Conservation (phyloP, 2,329 filamentous ascomycete species). For the Exserohilum rostratum region DNA sequence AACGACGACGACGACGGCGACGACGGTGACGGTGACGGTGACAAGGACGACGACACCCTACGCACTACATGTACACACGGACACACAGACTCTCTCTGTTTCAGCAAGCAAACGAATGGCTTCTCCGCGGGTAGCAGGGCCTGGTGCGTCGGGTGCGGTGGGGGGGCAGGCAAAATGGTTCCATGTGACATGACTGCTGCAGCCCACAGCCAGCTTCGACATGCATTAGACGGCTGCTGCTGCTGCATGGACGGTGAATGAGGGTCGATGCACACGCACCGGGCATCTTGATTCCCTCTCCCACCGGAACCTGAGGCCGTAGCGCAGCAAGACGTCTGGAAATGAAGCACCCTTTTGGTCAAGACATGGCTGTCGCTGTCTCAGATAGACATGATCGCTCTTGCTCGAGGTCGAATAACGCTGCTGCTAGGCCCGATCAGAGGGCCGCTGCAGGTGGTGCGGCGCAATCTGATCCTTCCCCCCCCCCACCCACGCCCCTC, state of each 20-base stretch:
- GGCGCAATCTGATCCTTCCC: conserved; percentile 17
- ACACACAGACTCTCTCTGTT: too few relatives aligned
- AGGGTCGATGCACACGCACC: too few relatives aligned
- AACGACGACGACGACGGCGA: too few relatives aligned
- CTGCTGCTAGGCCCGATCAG: conserved; percentile 22
- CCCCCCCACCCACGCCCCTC: conserved; percentile 14
- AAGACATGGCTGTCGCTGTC: conserved; percentile 24
- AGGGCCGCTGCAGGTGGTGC: conserved; percentile 17
- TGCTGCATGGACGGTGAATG: not conserved
- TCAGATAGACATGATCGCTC: conserved; percentile 26
- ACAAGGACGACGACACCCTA: too few relatives aligned
- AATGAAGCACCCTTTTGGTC: conserved; percentile 18
- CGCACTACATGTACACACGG: too few relatives aligned
- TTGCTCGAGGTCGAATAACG: conserved; percentile 19
- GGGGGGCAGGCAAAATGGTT: too few relatives aligned
- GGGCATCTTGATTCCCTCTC: too few relatives aligned
- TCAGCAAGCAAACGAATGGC: too few relatives aligned
- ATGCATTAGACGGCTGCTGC: conserved; percentile 3
- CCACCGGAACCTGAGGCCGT: conserved; percentile 21
- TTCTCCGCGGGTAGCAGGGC: too few relatives aligned
- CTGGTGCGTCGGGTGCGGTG: too few relatives aligned
- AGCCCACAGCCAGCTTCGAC: not conserved
- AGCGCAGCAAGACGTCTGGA: not conserved
- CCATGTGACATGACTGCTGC: conserved; percentile 1
- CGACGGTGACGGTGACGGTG: too few relatives aligned